A percentile compares a stretch with the other conserved stretches of the same genome.
Evolutionary conservation across 2,329 filamentous ascomycete genomes (phyloP).

Genomic region (Penicillium sp.): DNA sequence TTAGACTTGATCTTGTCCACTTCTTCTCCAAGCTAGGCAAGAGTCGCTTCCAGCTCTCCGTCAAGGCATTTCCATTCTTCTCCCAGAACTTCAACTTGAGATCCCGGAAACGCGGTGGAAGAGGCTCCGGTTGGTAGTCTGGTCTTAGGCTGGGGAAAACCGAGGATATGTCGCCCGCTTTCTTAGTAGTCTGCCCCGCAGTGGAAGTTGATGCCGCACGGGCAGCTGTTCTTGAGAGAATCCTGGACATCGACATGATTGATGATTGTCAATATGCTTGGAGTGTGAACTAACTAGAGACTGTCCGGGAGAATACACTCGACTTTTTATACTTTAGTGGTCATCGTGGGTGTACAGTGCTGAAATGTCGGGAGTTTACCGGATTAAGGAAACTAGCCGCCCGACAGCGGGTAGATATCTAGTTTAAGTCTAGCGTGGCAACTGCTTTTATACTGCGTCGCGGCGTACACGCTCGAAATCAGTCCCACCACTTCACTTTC

Average conservation of each 20-base stretch:
- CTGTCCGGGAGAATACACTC: not conserved
- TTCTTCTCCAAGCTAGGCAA: constrained; percentile 39
- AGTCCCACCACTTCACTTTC: too few relatives aligned
- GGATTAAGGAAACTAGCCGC: constrained; percentile 1
- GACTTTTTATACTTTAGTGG: constrained; percentile 2
- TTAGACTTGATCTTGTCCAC: constrained; percentile 38
- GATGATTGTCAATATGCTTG: not conserved
- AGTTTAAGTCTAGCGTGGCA: not conserved
- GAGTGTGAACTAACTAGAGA: not conserved
- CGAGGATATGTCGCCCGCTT: constrained; percentile 45
- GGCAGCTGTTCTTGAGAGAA: constrained; percentile 22
- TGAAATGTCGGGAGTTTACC: constrained; percentile 1
- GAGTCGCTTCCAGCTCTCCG: constrained; percentile 41
- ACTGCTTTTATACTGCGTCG: too few relatives aligned
- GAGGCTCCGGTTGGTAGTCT: constrained; percentile 39
- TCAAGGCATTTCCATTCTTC: constrained; percentile 38
- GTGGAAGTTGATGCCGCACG: constrained; percentile 31
- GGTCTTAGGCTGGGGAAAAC: constrained; percentile 46
- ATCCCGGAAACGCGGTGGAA: constrained; percentile 41
- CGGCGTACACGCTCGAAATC: too few relatives aligned
- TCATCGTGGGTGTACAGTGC: constrained; percentile 1
- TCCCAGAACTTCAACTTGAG: constrained; percentile 38
- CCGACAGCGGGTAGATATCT: not conserved
- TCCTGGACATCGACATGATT: constrained; percentile 28
- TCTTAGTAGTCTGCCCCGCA: constrained; percentile 37